Evolutionary conservation across 345 rosid species (phyloP), one percentile per base, ranked within the genome.

Genomic region (Murraya koenigii): DNA sequence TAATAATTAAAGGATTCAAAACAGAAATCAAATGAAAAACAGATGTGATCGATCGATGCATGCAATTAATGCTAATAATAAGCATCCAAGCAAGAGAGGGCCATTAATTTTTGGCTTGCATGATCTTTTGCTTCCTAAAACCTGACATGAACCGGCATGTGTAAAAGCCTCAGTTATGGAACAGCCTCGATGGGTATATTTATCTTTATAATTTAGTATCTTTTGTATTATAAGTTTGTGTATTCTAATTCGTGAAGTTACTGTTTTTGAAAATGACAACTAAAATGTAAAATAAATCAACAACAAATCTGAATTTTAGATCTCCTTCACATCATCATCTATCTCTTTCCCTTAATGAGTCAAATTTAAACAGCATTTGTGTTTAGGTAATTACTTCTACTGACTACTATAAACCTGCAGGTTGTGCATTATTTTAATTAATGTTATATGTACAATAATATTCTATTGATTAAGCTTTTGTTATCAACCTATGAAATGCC

Each of bases 301-400:
- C 67, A 58, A 11, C 73, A 80, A 65, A 80, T 80, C 84, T 76
- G 22, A 63, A 58, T 26, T 17, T 25, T 32, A 72, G 84, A 80
- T 78, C 77, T 78, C 84, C 52, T 82, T 82, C 79, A 56, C 65
- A 49, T 80, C 69, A 49, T 80, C 69, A 26, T 47, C 72, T 7
- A 39, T 47, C 72, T n/a, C 25, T 28, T 33, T 26, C 56, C 58
- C 32, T 71, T 61, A 32, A 23, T 44, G 52, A 79, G 55, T 80
- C 83, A 77, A 77, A 77, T 59, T 17, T 49, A 26, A 30, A 60
- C 64, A 30, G 54, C 74, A 17, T 64, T 64, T 11, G 35, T 28
- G 22, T 28, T 52, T 52, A 52, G 56, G 56, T 52, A 52, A 52
- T 52, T 52, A 17, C 22, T 52, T 52, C 56, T 52, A 52, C 56